phyloP scores from a whole-genome alignment of 2,329 filamentous ascomycete species.

The Cladorrhinum sp. region DNA sequence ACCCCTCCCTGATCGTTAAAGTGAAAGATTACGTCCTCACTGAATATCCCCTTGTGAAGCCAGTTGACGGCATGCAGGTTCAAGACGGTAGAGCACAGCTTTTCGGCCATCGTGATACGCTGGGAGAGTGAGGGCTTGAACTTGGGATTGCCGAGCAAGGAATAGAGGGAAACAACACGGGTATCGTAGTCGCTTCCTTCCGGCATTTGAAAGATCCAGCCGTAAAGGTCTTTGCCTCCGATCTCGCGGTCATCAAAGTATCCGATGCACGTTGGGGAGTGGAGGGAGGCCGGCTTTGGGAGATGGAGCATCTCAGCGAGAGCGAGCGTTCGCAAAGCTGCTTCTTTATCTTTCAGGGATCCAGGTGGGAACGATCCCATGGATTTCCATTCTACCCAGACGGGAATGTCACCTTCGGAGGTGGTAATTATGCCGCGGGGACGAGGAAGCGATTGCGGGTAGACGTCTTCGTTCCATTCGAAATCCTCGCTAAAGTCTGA shows the following conservation, averaged over 20 bases:
- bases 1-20: slow-evolving; percentile 29
- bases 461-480: slow-evolving; percentile 19
- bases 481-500: slow-evolving; percentile 12
- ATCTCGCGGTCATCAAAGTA: slow-evolving; percentile 26
- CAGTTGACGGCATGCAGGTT: slow-evolving; percentile 51
- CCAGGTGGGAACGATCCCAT: slow-evolving; percentile 13
- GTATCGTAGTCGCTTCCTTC: slow-evolving; percentile 17
- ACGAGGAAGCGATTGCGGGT: slow-evolving; percentile 13
- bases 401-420: slow-evolving; percentile 15
- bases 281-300: slow-evolving; percentile 22
- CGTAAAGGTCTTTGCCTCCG: slow-evolving; percentile 16
- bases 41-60: slow-evolving; percentile 52
- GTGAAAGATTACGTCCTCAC: slow-evolving; percentile 48
- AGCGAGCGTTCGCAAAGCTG: slow-evolving; percentile 21
- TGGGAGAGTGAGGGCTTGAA: slow-evolving; percentile 22
- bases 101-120: slow-evolving; percentile 21
- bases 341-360: slow-evolving; percentile 19
- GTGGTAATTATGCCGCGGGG: slow-evolving; percentile 20
- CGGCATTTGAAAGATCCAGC: slow-evolving; percentile 26
- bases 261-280: slow-evolving; percentile 25
- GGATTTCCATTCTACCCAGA: slow-evolving; percentile 29
- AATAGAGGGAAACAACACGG: slow-evolving; percentile 19
- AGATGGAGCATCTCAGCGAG: slow-evolving; percentile 28
- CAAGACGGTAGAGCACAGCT: slow-evolving; percentile 24
- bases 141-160: slow-evolving; percentile 12